Conservation (phyloP, 2,329 filamentous ascomycete genomes). For the Trichoderma breve region DNA sequence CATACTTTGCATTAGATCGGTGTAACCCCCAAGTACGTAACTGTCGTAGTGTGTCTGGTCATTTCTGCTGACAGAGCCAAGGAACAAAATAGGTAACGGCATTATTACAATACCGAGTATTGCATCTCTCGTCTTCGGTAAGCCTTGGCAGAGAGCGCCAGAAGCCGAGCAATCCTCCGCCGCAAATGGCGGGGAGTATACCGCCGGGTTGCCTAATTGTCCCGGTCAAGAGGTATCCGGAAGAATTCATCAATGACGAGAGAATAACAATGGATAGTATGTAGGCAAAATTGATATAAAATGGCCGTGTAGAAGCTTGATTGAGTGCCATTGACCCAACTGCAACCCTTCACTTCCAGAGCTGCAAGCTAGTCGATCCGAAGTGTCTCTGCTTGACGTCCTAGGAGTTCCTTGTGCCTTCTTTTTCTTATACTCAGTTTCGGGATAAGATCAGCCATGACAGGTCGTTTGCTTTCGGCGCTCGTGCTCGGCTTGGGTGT, state of each 20-base stretch:
- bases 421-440: not conserved
- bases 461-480: slow-evolving; percentile 7
- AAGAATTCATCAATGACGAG: not conserved
- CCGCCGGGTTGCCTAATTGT: not conserved
- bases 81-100: not conserved
- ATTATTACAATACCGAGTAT: not conserved
- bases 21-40: not conserved
- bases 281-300: not conserved
- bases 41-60: not conserved
- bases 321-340: not conserved
- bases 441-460: not conserved
- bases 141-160: not conserved
- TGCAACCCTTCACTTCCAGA: not conserved
- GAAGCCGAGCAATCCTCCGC: slow-evolving; percentile 10
- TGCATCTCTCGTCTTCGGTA: not conserved
- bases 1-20: slow-evolving; percentile 12
- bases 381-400: not conserved
- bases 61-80: not conserved
- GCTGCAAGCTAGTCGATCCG: not conserved
- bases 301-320: not conserved
- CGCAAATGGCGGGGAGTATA: not conserved
- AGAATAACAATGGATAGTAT: not conserved
- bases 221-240: not conserved
- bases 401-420: not conserved
- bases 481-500: slow-evolving; percentile 12